phyloP scores from a whole-genome alignment of 768 basidiomycete species.

The Macrolepiota albuminosa region DNA sequence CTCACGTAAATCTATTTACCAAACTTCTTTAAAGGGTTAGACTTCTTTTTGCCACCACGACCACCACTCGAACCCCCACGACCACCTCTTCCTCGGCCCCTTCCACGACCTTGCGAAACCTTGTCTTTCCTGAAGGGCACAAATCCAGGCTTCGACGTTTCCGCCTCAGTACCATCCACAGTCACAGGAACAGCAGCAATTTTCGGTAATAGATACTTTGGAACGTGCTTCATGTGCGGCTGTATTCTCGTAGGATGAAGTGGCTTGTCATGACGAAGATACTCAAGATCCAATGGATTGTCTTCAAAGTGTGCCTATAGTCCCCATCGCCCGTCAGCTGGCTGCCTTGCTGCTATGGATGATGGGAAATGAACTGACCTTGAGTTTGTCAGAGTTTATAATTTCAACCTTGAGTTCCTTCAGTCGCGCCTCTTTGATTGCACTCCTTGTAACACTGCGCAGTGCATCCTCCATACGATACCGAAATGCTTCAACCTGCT shows the following conservation, averaged over 20 bases:
- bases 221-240: constrained; percentile 94
- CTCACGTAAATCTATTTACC: constrained; percentile 25
- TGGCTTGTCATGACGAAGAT: constrained; percentile 90
- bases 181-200: constrained; percentile 56
- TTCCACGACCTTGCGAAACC: constrained; percentile 43
- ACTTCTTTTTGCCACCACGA: constrained; percentile 65
- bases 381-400: constrained; percentile 92
- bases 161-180: constrained; percentile 20
- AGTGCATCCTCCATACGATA: constrained; percentile 98
- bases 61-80: constrained; percentile 43
- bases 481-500: constrained; percentile 93
- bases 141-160: constrained; percentile 41
- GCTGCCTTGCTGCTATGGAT: neutral
- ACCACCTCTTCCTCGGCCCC: constrained; percentile 53
- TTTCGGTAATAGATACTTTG: constrained; percentile 85
- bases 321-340: constrained; percentile 2
- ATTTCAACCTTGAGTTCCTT: constrained; percentile 94
- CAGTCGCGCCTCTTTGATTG: constrained; percentile 85
- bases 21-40: constrained; percentile 82
- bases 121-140: constrained; percentile 68
- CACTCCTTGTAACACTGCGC: constrained; percentile 79
- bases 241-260: constrained; percentile 87
- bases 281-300: constrained; percentile 90
- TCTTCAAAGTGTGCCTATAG: constrained; percentile 94
- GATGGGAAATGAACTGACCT: constrained; percentile 47